Evolutionary conservation across 1,139 yeast species (phyloP).

Genomic region (Geotrichum australiense): DNA sequence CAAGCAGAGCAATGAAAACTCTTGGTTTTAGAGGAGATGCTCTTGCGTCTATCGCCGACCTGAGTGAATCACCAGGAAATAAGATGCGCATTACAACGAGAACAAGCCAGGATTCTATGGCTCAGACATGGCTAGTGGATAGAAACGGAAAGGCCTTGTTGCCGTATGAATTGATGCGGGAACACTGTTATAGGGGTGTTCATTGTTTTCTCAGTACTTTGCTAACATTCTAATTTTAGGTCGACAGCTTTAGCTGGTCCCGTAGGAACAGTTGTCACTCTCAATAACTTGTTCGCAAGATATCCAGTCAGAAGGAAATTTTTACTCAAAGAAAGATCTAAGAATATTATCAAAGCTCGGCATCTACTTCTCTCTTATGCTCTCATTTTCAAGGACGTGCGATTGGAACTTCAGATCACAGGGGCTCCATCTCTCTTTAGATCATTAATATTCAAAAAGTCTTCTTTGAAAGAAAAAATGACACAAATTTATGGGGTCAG

Average conservation of each 20-base stretch:
- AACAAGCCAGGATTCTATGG: slow-evolving; percentile 26
- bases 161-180: no score
- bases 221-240: slow-evolving; percentile 18
- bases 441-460: slow-evolving; percentile 14
- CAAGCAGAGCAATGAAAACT: slow-evolving; percentile 36
- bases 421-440: slow-evolving; percentile 13
- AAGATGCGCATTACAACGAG: slow-evolving; percentile 34
- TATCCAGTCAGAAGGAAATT: slow-evolving; percentile 37
- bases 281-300: slow-evolving; percentile 32
- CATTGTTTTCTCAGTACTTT: no score
- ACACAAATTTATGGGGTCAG: slow-evolving; percentile 11
- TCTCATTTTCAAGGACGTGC: slow-evolving; percentile 29
- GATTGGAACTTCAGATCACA: slow-evolving; percentile 30
- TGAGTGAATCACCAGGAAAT: slow-evolving; percentile 9
- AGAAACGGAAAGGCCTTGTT: slow-evolving; percentile 11
- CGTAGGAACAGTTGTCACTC: slow-evolving; percentile 36
- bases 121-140: slow-evolving; percentile 36
- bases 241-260: slow-evolving; percentile 25
- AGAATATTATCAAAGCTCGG: slow-evolving; percentile 28
- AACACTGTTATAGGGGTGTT: no score
- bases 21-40: slow-evolving; percentile 86
- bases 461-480: slow-evolving; percentile 18
- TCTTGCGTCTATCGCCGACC: slow-evolving; percentile 46
- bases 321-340: slow-evolving; percentile 27
- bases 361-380: slow-evolving; percentile 33